Base-by-base conservation (phyloP, 176 grass and related monocot genomes). In the Bothriochloa decipiens region DNA sequence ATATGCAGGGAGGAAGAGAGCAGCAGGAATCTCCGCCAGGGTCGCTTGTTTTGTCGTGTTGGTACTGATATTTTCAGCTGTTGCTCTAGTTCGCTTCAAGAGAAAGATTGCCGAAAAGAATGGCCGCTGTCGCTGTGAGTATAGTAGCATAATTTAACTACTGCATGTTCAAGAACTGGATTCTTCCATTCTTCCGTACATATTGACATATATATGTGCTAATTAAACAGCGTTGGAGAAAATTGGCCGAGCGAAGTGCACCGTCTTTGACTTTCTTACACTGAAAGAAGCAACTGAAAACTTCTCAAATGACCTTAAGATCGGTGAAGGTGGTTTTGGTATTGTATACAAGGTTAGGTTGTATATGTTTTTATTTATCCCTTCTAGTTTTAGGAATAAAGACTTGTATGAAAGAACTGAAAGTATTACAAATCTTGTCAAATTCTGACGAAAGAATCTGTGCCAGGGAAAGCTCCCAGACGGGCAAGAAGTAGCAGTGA, bases 261-360 rank as follows among this genome's bases (percentile, higher is more conserved):
- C 26, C 26, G 26, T 65, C 26, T 65, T 65, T 65, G 62, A 65
- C 12, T 65, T 65, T 26, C 3, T 65, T 26, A 65, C 62, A 26
- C 23, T 65, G 25, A 26, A 65, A 65, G 62, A 29, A 14, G 62
- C 62, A 12, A 65, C 62, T 15, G 62, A 65, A 65, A 26, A 65
- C 62, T 65, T 65, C 50, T 65, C 62, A 16, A 27, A 65, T 11
- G 5, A 65, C 1, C 25, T 6, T 15, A 65, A 65, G 62, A 11
- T 65, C 4, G 62, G 62, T 4, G 26, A 65, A 65, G 62, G 62
- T 16, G 62, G 62, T 65, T 65, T 65, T 13, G 62, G 62, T 32
- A 29, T 26, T 65, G 62, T 65, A 65, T 65, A 68, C 50, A 86
- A 23, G 76, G 66, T 78, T 53, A 40, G 39, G 39, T 40, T 40